Evolutionary conservation across 2,329 filamentous ascomycete genomes (phyloP).

Genomic region (Penicillium aurantiogriseum): DNA sequence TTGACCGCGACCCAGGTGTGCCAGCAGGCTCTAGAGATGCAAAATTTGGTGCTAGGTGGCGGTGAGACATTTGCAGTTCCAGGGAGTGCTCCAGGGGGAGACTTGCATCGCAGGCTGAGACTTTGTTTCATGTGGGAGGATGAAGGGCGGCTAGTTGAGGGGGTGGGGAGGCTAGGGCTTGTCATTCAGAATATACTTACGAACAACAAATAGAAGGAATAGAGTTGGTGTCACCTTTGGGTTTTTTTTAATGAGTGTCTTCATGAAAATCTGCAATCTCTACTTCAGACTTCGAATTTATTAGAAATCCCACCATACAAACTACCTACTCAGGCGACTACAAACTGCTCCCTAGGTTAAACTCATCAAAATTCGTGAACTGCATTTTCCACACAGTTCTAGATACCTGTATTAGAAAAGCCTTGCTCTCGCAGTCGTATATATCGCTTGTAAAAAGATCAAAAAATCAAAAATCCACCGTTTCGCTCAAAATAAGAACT

Average conservation of each 20-base stretch:
- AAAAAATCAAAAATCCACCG: neutral
- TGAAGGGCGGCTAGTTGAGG: constrained; percentile 13
- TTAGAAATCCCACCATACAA: neutral
- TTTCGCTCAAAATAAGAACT: neutral
- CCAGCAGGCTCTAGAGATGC: neutral
- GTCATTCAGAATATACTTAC: neutral
- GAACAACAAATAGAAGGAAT: neutral
- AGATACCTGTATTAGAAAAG: neutral
- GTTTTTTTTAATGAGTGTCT: neutral
- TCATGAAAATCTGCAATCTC: neutral
- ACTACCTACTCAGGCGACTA: neutral
- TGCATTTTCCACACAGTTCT: neutral
- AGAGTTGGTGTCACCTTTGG: neutral
- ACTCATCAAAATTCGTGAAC: neutral
- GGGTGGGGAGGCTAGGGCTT: constrained; percentile 5
- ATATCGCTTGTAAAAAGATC: neutral
- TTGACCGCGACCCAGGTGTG: constrained; percentile 9
- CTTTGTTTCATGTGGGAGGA: constrained; percentile 22
- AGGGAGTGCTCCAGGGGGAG: constrained; percentile 44
- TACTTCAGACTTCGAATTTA: neutral
- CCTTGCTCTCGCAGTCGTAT: neutral
- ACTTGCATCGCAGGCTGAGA: constrained; percentile 13
- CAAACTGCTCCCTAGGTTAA: neutral
- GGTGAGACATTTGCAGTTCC: constrained; percentile 46
- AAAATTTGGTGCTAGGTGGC: constrained; percentile 11